Evolutionary conservation across 306 rosid species (phyloP), one percentile per base, ranked within the genome.

Genomic region (barrel medic (Medicago truncatula)): DNA sequence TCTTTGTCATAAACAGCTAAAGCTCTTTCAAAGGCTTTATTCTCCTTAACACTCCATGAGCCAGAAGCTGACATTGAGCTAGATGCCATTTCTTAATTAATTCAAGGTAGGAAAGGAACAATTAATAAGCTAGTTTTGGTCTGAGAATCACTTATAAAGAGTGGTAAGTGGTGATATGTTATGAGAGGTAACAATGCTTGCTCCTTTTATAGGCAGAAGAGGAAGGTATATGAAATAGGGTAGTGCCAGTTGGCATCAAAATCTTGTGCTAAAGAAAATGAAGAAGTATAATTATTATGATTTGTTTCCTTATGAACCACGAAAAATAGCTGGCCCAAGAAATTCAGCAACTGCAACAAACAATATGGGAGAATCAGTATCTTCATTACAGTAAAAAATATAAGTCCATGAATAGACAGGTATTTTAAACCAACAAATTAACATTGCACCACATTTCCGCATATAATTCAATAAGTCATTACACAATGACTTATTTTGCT

Each of bases 21-120:
- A 21, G 99, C 99, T 89, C 82, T 88, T 73, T 95, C 99, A 67
- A 95, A 95, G 76, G 97, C 96, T 62, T 95, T 95, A 69, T 92
- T 92, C 34, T 95, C 97, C 89, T 90, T 90, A 8, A 88, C 90
- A 59, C 96, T 85, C 99, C 99, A 95, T 17, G 93, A 87, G 3
- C 84, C 83, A 8, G 93, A 90, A 7, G 95, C 83, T 58, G 98
- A 86, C 84, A 91, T 89, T 76, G 96, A 90, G 43, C 88, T 86
- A 4, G 97, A 89, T 52, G 97, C 90, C 96, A 90, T 91, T 84
- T 36, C 14, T 20, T 49, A 1, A 13, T 14, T 47, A 47, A 47
- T 65, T 34, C 28, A 5, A 53, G 12, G 10, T 2, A 69, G 17
- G 60, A 44, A 34, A n/a, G 41, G 11, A 38, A 18, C 4, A 54